Evolutionary conservation across 768 basidiomycete species (phyloP).

Genomic region (Phaffia australis): DNA sequence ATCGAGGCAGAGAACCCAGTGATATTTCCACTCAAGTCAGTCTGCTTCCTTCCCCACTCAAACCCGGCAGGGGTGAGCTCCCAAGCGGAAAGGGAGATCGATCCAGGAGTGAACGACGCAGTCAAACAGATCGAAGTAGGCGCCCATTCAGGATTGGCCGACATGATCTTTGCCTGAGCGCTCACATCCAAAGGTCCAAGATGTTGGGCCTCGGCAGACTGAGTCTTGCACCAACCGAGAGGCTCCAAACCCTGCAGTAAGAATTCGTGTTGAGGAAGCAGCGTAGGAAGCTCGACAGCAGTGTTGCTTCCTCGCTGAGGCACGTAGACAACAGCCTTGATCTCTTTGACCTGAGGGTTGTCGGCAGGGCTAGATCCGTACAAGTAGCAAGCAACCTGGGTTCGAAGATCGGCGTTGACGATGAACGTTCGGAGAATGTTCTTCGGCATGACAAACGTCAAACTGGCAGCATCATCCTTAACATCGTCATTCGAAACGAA

Average conservation of each 20-base stretch:
- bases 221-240: conserved; percentile 93
- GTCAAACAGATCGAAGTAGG: conserved; percentile 88
- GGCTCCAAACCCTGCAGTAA: conserved; percentile 90
- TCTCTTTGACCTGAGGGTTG: conserved; percentile 97
- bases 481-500: conserved; percentile 99
- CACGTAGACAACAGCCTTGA: conserved; percentile 95
- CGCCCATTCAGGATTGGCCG: conserved; percentile 83
- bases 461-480: conserved; percentile 89
- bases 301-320: conserved; percentile 95
- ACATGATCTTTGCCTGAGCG: conserved; percentile 93
- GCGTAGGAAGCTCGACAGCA: conserved; percentile 75
- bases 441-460: conserved; percentile 93
- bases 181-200: conserved; percentile 86
- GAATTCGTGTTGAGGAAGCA: conserved; percentile 88
- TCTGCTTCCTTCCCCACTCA: conserved; percentile 94
- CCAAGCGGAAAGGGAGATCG: conserved; percentile 88
- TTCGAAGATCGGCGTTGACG: conserved; percentile 81
- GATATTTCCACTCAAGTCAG: conserved; percentile 47
- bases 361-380: conserved; percentile 89
- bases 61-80: conserved; percentile 82
- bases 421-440: conserved; percentile 92
- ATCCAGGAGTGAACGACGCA: conserved; percentile 87
- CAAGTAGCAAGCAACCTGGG: conserved; percentile 86
- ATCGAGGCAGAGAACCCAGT: conserved; percentile 22
- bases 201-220: conserved; percentile 74